Base-by-base conservation (phyloP, 495 filamentous ascomycete species). In the Trichoderma orchidacearum region DNA sequence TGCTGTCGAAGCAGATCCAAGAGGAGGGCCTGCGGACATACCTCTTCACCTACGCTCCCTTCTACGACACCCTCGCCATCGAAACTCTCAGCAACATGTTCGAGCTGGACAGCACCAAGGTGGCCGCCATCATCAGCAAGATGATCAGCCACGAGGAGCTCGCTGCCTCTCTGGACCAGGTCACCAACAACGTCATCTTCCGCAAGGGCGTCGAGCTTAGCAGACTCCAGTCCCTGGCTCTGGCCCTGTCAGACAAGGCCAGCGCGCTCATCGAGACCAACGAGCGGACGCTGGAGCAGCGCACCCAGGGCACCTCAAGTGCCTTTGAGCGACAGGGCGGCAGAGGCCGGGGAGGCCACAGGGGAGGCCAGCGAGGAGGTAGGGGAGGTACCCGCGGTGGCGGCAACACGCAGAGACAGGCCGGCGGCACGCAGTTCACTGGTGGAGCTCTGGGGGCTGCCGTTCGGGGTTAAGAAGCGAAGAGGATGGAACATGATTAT, bases 71-170 rank as follows among this genome's bases (percentile, higher is more conserved):
- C 31, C 82, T 99, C 53, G 84, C 89, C 59, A 77, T 97, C 65
- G 73, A 75, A 59, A 90, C 89, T 1, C 79, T 99, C 55, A 85
- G 89, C 50, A 80, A 75, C 53, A 97, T 99, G 93, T 99, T 99
- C 72, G 92, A 97, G 67, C 85, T 99, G 3, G 76, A 87, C 30
- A 78, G 86, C 61, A 84, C 85, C 71, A 97, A 95, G 78, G 92
- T 95, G 30, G 75, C 85, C 11, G 89, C 93, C n/a, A 81, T 99
- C 58, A 84, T 99, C 66, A 92, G 87, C 80, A 95, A 94, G 75
- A 99, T 99, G 93, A 97, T 97, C 70, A 95, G 90, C 58, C 93
- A 99, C 74, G 93, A 99, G 68, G 93, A 99, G 64, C 82, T 99
- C 36, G 88, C 86, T 28, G 93, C 93, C 54, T 94, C 93, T 30